phyloP scores from a whole-genome alignment of 345 rosid species.

The Melaleuca alternifolia region DNA sequence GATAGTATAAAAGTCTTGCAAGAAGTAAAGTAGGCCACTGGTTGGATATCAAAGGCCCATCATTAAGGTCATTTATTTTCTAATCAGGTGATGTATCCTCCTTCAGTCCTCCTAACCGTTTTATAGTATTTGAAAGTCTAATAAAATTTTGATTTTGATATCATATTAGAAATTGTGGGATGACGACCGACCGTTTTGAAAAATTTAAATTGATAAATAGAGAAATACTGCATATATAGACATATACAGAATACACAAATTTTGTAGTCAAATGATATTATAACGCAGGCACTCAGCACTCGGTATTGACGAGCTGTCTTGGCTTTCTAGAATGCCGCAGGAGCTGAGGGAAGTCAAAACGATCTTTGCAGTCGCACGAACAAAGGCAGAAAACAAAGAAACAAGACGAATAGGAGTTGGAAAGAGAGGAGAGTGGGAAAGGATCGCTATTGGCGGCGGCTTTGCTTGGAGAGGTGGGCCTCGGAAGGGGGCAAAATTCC shows the following conservation, averaged over 20 bases:
- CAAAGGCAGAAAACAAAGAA: neutral
- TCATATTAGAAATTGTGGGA: neutral
- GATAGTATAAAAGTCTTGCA: no score
- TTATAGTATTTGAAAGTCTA: neutral
- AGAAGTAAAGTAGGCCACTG: neutral
- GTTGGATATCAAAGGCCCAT: neutral
- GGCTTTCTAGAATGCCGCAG: neutral
- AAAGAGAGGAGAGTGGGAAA: neutral
- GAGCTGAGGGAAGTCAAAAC: neutral
- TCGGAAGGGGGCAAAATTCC: neutral
- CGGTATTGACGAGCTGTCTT: neutral
- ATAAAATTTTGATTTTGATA: neutral
- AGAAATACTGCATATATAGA: accelerated
- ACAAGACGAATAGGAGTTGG: neutral
- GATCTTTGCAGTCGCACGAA: neutral
- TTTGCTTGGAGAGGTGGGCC: neutral
- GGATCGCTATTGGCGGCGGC: neutral
- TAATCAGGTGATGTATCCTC: neutral
- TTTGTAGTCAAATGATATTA: accelerated
- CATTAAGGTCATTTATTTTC: neutral
- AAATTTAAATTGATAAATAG: neutral
- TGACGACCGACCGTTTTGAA: accelerated
- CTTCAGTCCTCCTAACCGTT: accelerated
- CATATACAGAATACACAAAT: neutral
- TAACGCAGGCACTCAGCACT: neutral